Percentiles rank a stretch among this genome's conserved stretches.
Conservation (phyloP, 768 basidiomycete genomes). For the Psilocybe subaeruginosa region DNA sequence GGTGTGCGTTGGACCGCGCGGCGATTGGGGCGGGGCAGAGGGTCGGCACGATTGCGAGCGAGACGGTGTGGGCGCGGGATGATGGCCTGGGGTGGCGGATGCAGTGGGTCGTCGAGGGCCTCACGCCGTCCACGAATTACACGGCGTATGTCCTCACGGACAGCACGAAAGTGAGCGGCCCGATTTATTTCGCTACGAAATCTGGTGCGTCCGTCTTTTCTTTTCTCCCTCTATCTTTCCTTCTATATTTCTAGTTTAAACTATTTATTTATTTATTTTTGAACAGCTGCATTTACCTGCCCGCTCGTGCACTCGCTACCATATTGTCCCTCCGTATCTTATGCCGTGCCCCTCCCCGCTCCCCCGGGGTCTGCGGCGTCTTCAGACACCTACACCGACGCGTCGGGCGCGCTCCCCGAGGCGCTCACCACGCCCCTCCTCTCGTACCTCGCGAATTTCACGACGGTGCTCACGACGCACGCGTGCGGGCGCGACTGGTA, state of each 20-base stretch:
- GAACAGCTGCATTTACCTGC: slow-evolving; percentile 65
- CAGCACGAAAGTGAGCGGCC: slow-evolving; percentile 60
- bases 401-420: slow-evolving; percentile 46
- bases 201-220: slow-evolving; percentile 47
- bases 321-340: slow-evolving; percentile 73
- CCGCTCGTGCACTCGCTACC: slow-evolving; percentile 71
- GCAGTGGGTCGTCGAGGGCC: slow-evolving; percentile 66
- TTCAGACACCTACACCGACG: slow-evolving; percentile 32
- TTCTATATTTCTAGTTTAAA: neutral
- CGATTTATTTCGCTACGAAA: slow-evolving; percentile 77
- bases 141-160: slow-evolving; percentile 70
- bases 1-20: slow-evolving; percentile 30
- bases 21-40: slow-evolving; percentile 42
- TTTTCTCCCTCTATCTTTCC: neutral
- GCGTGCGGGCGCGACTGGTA: slow-evolving; percentile 83
- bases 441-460: slow-evolving; percentile 72
- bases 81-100: slow-evolving; percentile 57
- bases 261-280: neutral
- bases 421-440: slow-evolving; percentile 53
- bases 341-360: slow-evolving; percentile 68
- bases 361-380: slow-evolving; percentile 31
- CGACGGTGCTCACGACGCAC: slow-evolving; percentile 67
- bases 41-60: slow-evolving; percentile 40
- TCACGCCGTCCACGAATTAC: slow-evolving; percentile 74
- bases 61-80: slow-evolving; percentile 61